Base-by-base conservation (phyloP, 495 filamentous ascomycete species). In the Rusavskia elegans region DNA sequence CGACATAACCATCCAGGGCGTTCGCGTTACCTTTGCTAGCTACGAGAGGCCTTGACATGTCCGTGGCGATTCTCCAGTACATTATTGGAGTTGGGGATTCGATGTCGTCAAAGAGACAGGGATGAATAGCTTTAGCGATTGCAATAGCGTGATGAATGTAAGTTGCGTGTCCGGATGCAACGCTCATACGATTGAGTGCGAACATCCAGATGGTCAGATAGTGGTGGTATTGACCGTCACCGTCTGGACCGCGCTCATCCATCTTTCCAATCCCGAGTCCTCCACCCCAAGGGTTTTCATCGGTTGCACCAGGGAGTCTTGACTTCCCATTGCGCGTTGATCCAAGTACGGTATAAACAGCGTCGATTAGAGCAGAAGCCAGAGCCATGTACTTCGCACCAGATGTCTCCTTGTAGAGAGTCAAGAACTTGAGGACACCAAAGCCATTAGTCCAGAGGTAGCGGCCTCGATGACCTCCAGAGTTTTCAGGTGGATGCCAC, bases 181-280 rank as follows among this genome's bases (percentile, higher is more conserved):
- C 42, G 0, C 74, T 64, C 38, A 82, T 66, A 5, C 80, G 70
- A 61, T 83, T 82, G 3, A 84, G 64, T 0, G 79, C 80, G 56
- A 83, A 85, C 79, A 83, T 82, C 80, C 80, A 85, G 2, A 85
- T 57, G 0, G 79, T 83, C 10, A 84, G 63, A 57, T 82, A 85
- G 54, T 84, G 80, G 51, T 83, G 78, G 48, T 84, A 84, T 58
- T 82, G 78, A 3, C 80, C 80, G 60, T 84, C 81, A 17, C 71
- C 66, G 48, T 84, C 81, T 1, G 65, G 54, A 1, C 79, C 80
- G 13, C 48, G 48, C 0, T 63, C 76, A 23, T 72, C 65, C 6
- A 66, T 50, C 61, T 83, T 84, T 4, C 81, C 81, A 42, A 83
- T 84, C 1, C 81, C 71, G 14, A 85, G 63, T 2, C 81, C 81